Conservation (phyloP, 371 early-diverging fungal species). For the Mortierella sp. region DNA sequence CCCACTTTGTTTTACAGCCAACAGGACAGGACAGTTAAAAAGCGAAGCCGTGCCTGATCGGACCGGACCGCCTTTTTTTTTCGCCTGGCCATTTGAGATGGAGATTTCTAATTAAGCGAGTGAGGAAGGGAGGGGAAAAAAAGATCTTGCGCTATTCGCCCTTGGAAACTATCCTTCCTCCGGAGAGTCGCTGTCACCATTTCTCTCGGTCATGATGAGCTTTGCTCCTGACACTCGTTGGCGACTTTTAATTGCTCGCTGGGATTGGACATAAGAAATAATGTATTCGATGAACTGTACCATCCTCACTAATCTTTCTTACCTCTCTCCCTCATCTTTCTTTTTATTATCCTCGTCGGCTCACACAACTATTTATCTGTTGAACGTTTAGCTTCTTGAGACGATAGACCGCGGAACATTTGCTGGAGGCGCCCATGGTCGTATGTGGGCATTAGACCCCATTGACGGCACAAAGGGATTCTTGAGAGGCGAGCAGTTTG, state of each 20-base stretch:
- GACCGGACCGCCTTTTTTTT: conserved; percentile 9
- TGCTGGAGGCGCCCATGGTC: conserved; percentile 85
- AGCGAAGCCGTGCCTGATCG: neutral
- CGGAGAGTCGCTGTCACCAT: conserved; percentile 34
- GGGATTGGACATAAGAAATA: neutral
- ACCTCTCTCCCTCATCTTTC: neutral
- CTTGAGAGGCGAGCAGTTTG: conserved; percentile 97
- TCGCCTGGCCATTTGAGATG: conserved; percentile 12
- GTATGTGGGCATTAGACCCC: conserved; percentile 97
- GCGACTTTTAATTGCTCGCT: neutral
- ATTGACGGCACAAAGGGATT: conserved; percentile 97
- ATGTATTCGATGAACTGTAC: neutral
- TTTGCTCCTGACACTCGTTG: neutral
- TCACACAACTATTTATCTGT: neutral
- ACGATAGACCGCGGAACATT: conserved; percentile 94
- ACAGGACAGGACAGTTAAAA: neutral
- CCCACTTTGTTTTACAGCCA: neutral
- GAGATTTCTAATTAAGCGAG: conserved; percentile 12
- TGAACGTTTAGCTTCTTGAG: conserved; percentile 70
- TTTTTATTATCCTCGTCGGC: neutral
- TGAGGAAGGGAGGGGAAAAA: neutral
- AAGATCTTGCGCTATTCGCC: conserved; percentile 10
- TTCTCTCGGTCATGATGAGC: conserved; percentile 37
- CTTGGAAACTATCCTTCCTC: neutral
- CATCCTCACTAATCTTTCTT: neutral